Base-by-base conservation (phyloP, 2,329 filamentous ascomycete species). In the Fusarium setosum region DNA sequence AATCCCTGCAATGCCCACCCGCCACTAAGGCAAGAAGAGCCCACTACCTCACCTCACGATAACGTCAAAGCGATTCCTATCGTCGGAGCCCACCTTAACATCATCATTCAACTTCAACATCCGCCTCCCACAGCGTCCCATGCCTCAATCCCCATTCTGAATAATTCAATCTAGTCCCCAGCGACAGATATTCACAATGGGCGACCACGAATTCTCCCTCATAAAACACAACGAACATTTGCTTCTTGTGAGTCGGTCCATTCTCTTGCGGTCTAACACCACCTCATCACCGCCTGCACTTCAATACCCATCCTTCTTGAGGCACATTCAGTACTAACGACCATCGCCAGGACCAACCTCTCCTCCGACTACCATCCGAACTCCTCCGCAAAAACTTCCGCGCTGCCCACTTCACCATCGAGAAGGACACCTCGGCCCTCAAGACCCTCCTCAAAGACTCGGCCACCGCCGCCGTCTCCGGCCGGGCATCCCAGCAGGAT, bases 361-460 rank as follows among this genome's bases (percentile, higher is more conserved):
- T 98, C 68, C 89, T 99, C 69, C 93, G 94, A 31, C 88, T 98
- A 20, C 96, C 96, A 17, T 91, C 95, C 79, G 96, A 98, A 76
- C 91, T 97, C 57, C 90, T 96, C 20, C 91, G 94, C 56, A 95
- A 96, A 77, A 98, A 97, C 81, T 96, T 98, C 81, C 96, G 97
- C 73, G 89, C 90, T 4, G 92, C 92, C 40, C 92, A 94, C 76
- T 89, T 91, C 73, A 83, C 88, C 65, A 87, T 94, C 76, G 92
- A 95, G 75, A 90, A 90, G 74, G 88, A 92, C 69, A 88, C 87
- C 63, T 83, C 84, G 17, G 83, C 83, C 47, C 80, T 93, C 65
- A 88, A 88, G 72, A 84, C 86, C 20, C 79, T 84, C 11, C 83
- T 90, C 59, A 86, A 86, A 68, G 86, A 90, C 44, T 86, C 87